Base-by-base conservation (phyloP, 1,284 basidiomycete genomes). In the Inonotus obliquus region DNA sequence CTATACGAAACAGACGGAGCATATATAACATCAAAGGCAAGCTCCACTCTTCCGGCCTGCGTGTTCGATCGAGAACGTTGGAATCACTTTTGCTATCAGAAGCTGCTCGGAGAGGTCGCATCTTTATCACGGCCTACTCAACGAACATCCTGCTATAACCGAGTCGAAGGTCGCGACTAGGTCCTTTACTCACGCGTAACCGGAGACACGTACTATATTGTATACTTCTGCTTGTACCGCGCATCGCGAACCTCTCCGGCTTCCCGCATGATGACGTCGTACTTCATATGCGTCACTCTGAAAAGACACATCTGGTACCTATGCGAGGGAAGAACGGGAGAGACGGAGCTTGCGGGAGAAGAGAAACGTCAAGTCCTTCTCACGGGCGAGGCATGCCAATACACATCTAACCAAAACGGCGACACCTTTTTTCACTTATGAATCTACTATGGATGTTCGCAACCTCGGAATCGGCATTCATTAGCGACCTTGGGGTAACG, bases 241-340 rank as follows among this genome's bases (percentile, higher is more conserved):
- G 53, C 37, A 54, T 25, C 21, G n/a, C 7, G 35, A 39, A 54
- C 2, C 23, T 4, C 19, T 4, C 23, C 5, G 14, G 4, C 53
- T 38, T 54, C 53, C 35, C 35, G 39, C 25, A 54, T 19, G 13
- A 44, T 54, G 53, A 54, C 53, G 53, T 54, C 53, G 53, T 54
- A 23, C 11, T 17, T 35, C 53, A 44, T 38, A 23, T 23, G 53
- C n/a, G 2, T 54, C 21, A 10, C 38, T 23, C 7, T 23, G 7
- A 23, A 54, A 54, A 27, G n/a, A 23, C 21, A 39, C 21, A 23
- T 5, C 23, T 44, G 29, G 32, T 32, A 32, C 32, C 32, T 32
- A 32, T 32, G 32, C 32, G 4, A 3, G 19, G 2, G n/a, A 54
- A 17, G 35, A 49, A 41, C 19, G 4, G 9, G 19, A 54, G 35